Evolutionary conservation across 2,329 filamentous ascomycete genomes (phyloP), one percentile per base, ranked within the genome.

Genomic region (Talaromyces sp.): DNA sequence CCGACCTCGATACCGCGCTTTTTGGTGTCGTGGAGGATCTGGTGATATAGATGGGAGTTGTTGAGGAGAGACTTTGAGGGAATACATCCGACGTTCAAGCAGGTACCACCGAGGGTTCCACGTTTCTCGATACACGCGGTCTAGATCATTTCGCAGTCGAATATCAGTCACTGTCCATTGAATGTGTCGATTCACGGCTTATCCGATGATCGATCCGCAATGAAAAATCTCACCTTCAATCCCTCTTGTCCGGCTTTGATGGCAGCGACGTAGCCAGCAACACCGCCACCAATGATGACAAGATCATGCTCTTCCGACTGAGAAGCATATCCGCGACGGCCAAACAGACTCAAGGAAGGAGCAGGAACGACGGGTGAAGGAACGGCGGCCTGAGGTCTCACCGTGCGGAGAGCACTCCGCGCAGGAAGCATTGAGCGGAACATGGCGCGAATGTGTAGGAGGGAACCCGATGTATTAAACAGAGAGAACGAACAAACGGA

Each of bases 221-320:
- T 8, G 11, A 37, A 47, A 50, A 60, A 59, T 58, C 8, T 61
- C 83, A 96, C 93, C 88, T 97, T 98, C 79, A 99, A 81, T 75
- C 95, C 95, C 78, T 96, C 92, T 82, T 99, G 95, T 66, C 93
- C 95, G 75, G 95, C 95, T 84, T 98, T 99, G 85, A 99, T 99
- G 74, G 95, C 95, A 70, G 95, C 94, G 75, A 99, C 95, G 83
- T 99, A 99, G 77, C 95, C 95, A 73, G 94, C 95, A 75, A 98
- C 95, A 83, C 95, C 95, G 79, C 95, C 95, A 75, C 95, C 95
- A 76, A 99, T 97, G 81, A 99, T 93, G 76, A 99, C 90, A 64
- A 99, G 85, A 80, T 99, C 95, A 81, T 97, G 96, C 80, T 97
- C 92, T 19, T 67, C 58, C 10, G 54, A 11, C 13, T 67, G 80